Evolutionary conservation across 768 basidiomycete species (phyloP), one percentile per base, ranked within the genome.

Genomic region (Phylloporus scabripes): DNA sequence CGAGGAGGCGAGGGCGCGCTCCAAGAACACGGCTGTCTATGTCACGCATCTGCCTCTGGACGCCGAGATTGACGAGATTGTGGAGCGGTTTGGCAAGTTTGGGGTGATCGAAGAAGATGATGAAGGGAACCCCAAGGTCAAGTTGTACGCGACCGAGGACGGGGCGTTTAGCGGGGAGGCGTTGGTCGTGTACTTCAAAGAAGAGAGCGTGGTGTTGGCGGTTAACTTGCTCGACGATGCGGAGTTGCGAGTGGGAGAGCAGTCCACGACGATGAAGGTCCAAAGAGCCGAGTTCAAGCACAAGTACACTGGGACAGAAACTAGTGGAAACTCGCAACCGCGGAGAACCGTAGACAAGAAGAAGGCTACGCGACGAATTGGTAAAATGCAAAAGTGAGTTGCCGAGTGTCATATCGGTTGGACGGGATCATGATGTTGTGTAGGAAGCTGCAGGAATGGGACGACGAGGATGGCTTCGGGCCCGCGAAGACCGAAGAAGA

Each of bases 131-230:
- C 84, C 86, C n/a, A 91, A 94, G 63, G 79, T 98, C 64, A 99
- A 99, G 74, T 76, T 98, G 73, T 99, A 99, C 67, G 87, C 88
- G 40, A 81, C 80, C 50, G 91, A 90, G 5, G 81, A 89, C 52
- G 93, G 94, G 29, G 63, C 77, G 21, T 96, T 97, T 68, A 96
- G 81, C 57, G 95, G 96, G 33, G 95, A 98, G 57, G 95, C 93
- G 2, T 70, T 98, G 55, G 85, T 99, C 49, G 92, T 97, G 29
- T 99, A 89, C 68, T 95, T 97, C 76, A 96, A 96, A 67, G 92
- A 95, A 65, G 94, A 92, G 52, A 91, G 87, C n/a, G 96, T 98
- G 17, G 69, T 72, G 4, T 74, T 98, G 46, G 95, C 94, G 8
- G 62, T 89, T 53, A 86, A 76, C 56, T 73, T 98, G 46, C 72